Percentiles rank a stretch among this genome's conserved stretches.
These are phyloP conservation scores for Epichloe uncinata DNA, from an alignment of 2,329 filamentous ascomycete genomes.

Conservation along the genomic window DNA sequence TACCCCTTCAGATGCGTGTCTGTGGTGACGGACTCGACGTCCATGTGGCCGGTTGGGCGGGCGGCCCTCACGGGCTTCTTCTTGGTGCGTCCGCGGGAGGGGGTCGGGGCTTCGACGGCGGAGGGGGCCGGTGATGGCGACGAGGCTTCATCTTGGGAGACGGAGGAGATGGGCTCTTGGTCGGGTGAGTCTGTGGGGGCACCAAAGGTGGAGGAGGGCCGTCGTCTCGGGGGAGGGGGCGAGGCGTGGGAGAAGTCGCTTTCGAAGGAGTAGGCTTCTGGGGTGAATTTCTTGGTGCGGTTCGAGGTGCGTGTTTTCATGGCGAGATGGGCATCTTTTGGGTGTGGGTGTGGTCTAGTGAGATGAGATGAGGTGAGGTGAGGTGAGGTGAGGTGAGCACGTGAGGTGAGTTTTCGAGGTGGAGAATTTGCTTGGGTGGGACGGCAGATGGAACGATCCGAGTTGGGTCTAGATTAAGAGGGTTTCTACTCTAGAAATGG, in stretches of 20 bases:
- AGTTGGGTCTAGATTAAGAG: too few relatives aligned
- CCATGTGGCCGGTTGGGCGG: constrained; percentile 12
- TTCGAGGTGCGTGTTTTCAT: constrained; percentile 27
- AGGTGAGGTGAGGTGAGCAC: background rate
- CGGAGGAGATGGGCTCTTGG: constrained; percentile 12
- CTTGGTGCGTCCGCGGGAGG: background rate
- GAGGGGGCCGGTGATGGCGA: background rate
- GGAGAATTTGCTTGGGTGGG: background rate
- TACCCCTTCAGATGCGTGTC: constrained; percentile 21
- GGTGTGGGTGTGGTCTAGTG: background rate
- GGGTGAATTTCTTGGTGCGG: constrained; percentile 20
- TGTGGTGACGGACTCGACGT: constrained; percentile 20
- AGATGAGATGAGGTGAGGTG: background rate
- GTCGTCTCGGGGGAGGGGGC: background rate
- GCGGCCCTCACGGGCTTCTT: background rate
- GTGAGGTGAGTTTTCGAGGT: background rate
- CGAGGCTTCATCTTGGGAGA: constrained; percentile 16
- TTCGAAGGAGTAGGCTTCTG: constrained; percentile 23
- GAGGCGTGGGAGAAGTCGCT: constrained; percentile 6
- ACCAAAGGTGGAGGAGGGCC: background rate
- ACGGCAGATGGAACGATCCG: too few relatives aligned
- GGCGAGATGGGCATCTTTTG: constrained; percentile 3
- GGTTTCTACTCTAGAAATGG: too few relatives aligned
- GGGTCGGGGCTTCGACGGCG: background rate
- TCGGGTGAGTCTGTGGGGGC: constrained; percentile 11